phyloP scores from a whole-genome alignment of 768 basidiomycete species.

The Phlebiopsis gigantea region DNA sequence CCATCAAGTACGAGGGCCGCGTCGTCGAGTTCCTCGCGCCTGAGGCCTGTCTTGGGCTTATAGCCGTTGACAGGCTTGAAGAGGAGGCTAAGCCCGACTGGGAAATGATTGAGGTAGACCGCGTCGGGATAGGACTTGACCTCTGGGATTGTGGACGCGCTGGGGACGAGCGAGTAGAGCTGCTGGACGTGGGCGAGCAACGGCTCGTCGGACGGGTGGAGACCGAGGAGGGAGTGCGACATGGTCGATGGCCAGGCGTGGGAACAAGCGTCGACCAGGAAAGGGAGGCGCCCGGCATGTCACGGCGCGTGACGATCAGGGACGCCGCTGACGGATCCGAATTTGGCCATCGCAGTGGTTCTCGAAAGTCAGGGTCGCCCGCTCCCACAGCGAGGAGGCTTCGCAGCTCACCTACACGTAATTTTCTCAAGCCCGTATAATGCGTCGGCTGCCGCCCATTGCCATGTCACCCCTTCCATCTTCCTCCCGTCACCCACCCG shows the following conservation, averaged over 20 bases:
- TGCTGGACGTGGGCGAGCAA: constrained; percentile 39
- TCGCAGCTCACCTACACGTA: background rate
- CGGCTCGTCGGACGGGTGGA: constrained; percentile 40
- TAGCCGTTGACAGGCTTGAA: constrained; percentile 66
- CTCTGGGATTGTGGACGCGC: constrained; percentile 39
- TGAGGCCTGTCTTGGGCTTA: constrained; percentile 44
- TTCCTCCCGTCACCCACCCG: background rate
- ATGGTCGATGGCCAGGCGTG: background rate
- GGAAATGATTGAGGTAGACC: constrained; percentile 81
- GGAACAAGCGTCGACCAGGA: background rate
- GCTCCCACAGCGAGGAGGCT: background rate
- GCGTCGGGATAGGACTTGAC: constrained; percentile 78
- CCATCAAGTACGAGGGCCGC: constrained; percentile 56
- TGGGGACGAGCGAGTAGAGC: constrained; percentile 19
- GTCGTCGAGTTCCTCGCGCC: constrained; percentile 42
- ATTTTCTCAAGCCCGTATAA: background rate
- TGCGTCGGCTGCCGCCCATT: background rate
- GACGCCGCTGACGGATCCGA: background rate
- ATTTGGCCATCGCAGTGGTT: background rate
- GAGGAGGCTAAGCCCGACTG: constrained; percentile 76
- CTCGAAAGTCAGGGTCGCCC: background rate
- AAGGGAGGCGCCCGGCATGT: background rate
- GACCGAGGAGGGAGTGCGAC: constrained; percentile 34
- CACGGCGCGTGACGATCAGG: background rate
- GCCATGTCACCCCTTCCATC: background rate